Base-by-base conservation (phyloP, 768 basidiomycete genomes). In the Amanita inopinata region DNA sequence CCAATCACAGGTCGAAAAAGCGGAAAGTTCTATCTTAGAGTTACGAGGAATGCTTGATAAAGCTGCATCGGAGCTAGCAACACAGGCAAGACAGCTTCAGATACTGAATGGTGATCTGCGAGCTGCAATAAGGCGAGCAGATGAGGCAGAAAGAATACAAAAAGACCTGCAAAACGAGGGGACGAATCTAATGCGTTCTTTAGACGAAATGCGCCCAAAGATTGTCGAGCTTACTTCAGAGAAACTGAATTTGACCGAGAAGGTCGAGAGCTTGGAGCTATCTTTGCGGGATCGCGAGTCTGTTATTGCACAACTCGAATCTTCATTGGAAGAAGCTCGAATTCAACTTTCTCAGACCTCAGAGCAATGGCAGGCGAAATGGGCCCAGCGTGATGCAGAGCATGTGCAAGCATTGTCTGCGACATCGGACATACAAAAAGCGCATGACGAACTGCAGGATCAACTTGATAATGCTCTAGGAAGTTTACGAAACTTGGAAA, bases 161-260 rank as follows among this genome's bases (percentile, higher is more conserved):
- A 74, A 75, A 53, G 78, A 75, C 46, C 67, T 92, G 2, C 88
- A 89, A 53, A 63, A 66, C 0, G 89, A 92, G 59, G 86, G 88
- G 30, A 77, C 73, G n/a, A 71, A 67, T 40, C 70, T 92, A 24
- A 75, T 90, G 78, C 75, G 70, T 20, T 79, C 83, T n/a, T 62
- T 91, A 46, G 81, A 90, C 49, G 86, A 90, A 60, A 82, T 90
- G 77, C 74, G 83, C 22, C 76, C 84, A 30, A 90, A 90, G 64
- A 78, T 90, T 48, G 79, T 89, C 15, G 80, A 87, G 55, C 66
- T 93, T 41, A 87, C 83, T 2, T 74, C 78, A 27, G 71, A 67
- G 47, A 86, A 81, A 56, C 61, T 85, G 10, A 75, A 83, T 46
- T 68, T 86, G 6, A 66, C 69, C 33, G 83, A 90, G 47, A 76